Evolutionary conservation across 2,329 filamentous ascomycete species (phyloP), one percentile per base, ranked within the genome.

Genomic region (Colletotrichum sojae): DNA sequence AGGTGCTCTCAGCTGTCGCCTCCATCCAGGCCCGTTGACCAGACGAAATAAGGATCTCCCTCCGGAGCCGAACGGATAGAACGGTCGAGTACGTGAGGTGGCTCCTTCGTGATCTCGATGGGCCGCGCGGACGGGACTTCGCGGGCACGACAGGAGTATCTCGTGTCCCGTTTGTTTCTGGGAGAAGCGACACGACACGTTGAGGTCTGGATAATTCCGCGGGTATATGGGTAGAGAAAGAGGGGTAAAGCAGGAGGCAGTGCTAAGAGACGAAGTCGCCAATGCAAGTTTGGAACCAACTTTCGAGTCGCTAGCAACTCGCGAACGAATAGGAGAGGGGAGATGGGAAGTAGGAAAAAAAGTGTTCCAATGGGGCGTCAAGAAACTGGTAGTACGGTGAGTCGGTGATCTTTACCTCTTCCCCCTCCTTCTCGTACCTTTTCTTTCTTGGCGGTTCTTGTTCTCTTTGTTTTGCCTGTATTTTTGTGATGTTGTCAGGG

Each of bases 211-310:
- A 36, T 36, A 36, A 36, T 36, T 36, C 31, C 31, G 31, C 46
- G 45, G 31, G 13, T 9, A n/a, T 40, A 25, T 25, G 22, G 22
- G 22, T 3, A 27, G 25, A 49, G 43, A 64, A 15, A 25, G 63
- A 48, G 59, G 64, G 57, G 64, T 12, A 36, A 36, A 36, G 10
- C n/a, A 46, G 22, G 52, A 51, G 25, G 18, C 63, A 25, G 57
- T 58, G 57, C 57, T 58, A 45, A 3, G 31, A 36, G 31, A 36
- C 31, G 31, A 58, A 46, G 55, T 36, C 43, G 9, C 52, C 53
- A 54, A 58, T 56, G 63, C 52, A 70, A 56, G 55, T 53, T 45
- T 67, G 51, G 62, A 61, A 48, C 54, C 54, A 54, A 51, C 22
- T 66, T 46, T 31, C 36, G 62, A 46, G 52, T 60, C 66, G 25